These are phyloP conservation scores for Aspergillus aculeatinus DNA, from an alignment of 2,329 filamentous ascomycete species.

Conservation along the genomic window DNA sequence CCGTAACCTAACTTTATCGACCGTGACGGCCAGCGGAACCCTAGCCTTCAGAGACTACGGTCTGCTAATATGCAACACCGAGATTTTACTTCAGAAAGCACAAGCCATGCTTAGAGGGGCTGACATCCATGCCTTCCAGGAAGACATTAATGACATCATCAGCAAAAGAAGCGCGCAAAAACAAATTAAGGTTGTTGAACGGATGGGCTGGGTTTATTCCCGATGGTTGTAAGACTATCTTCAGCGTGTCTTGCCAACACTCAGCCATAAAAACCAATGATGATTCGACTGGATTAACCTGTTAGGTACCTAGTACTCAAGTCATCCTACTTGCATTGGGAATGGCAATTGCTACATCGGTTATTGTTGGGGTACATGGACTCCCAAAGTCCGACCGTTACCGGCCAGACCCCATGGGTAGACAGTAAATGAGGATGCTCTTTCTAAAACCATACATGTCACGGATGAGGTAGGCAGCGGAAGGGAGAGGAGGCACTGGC, in stretches of 20 bases:
- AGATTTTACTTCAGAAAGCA: slow-evolving; percentile 72
- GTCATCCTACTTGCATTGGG: no score
- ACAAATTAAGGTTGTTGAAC: slow-evolving; percentile 75
- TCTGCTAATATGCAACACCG: slow-evolving; percentile 82
- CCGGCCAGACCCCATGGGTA: no score
- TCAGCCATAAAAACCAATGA: not conserved
- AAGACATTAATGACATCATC: slow-evolving; percentile 82
- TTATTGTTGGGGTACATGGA: no score
- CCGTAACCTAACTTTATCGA: slow-evolving; percentile 69
- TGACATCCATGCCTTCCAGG: slow-evolving; percentile 78
- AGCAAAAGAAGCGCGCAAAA: slow-evolving; percentile 73
- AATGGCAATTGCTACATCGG: no score
- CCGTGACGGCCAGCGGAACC: slow-evolving; percentile 69
- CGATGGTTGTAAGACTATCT: slow-evolving; percentile 59
- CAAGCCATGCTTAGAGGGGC: slow-evolving; percentile 67
- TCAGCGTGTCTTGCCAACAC: not conserved
- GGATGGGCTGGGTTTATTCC: slow-evolving; percentile 87
- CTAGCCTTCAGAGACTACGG: slow-evolving; percentile 92
- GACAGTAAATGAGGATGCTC: no score
- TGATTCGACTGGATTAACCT: not conserved
- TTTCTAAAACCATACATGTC: no score
- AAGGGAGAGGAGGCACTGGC: no score
- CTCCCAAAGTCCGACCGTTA: no score
- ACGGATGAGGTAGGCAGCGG: no score
- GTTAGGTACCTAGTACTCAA: no score